Percentiles rank a stretch among this genome's conserved stretches.
Evolutionary conservation across 768 basidiomycete genomes (phyloP).

Genomic region (Exidia glandulosa): DNA sequence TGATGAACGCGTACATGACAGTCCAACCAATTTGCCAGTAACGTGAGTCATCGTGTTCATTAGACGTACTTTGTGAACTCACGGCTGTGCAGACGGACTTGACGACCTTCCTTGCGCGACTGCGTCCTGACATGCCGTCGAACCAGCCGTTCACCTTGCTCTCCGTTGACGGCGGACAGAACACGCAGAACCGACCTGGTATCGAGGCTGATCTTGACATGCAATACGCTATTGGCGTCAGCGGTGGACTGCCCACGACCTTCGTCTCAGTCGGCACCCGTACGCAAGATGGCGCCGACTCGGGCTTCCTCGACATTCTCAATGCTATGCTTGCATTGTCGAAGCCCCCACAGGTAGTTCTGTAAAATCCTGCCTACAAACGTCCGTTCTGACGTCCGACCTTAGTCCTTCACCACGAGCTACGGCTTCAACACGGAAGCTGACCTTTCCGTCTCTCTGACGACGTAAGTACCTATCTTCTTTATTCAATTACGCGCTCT

Average conservation of each 20-base stretch:
- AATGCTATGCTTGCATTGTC: conserved; percentile 19
- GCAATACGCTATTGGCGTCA: conserved; percentile 21
- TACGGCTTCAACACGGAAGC: conserved; percentile 13
- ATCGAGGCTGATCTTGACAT: conserved; percentile 18
- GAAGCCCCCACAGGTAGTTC: conserved; percentile 28
- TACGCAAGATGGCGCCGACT: conserved; percentile 35
- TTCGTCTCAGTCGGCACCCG: conserved; percentile 41
- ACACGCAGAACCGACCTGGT: conserved; percentile 10
- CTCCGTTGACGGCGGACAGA: conserved; percentile 11
- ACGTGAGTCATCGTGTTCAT: too few species aligned
- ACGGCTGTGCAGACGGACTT: conserved; percentile 16
- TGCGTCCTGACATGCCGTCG: conserved; percentile 12
- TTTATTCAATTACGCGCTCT: background rate
- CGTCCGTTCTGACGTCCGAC: too few species aligned
- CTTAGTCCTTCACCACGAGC: conserved; percentile 23
- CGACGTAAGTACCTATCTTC: background rate
- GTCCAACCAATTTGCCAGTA: conserved; percentile 21
- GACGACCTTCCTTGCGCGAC: conserved; percentile 1
- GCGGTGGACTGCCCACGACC: conserved; percentile 46
- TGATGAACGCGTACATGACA: conserved; percentile 18
- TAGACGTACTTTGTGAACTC: too few species aligned
- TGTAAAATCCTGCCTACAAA: too few species aligned
- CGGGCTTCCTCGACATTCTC: conserved; percentile 22
- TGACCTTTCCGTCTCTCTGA: conserved; percentile 7
- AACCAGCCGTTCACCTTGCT: conserved; percentile 11